Base-by-base conservation (phyloP, 2,329 filamentous ascomycete genomes). In the Alternaria brassicae region DNA sequence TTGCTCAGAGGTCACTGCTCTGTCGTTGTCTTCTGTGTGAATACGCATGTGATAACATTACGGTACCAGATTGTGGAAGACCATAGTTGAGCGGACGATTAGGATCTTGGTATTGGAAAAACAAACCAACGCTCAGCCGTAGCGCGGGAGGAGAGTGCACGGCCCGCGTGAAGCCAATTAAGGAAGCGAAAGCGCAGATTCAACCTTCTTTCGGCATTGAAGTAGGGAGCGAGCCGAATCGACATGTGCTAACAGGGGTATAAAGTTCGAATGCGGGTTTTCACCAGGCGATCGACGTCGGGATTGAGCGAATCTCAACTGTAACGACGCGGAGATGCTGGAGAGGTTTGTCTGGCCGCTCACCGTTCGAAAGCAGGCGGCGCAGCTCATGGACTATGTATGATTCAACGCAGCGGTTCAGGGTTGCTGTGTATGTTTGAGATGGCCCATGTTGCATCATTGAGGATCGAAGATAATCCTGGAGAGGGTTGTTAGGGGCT, bases 161-260 rank as follows among this genome's bases (percentile, higher is more conserved):
- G 25, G 54, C 7, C 54, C 32, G 48, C 36, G 25, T 30, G 19
- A 34, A 28, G 44, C 17, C 15, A 19, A 27, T 50, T 32, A 15
- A 40, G 48, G 45, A 40, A 17, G 32, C 32, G 21, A 44, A 28
- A 23, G 44, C n/a, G 56, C 36, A 58, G 41, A 53, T 53, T 40
- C 5, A 13, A 25, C n/a, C 28, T 30, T 53, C 27, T 34, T 45
- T 45, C 21, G 21, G 51, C 21, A 28, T 34, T 25, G 32, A 17
- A 25, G 19, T 44, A 30, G 28, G 10, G 39, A 49, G 21, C 28
- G 19, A 37, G 27, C 27, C 19, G 41, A 15, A 28, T 28, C n/a
- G n/a, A 23, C 15, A 19, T 25, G 32, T 50, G 25, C 13, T 23
- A 41, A 55, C 52, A 54, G 37, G 53, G 52, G 23, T 36, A 28